Evolutionary conservation across 306 rosid species (phyloP).

Genomic region (Neltuma alba): DNA sequence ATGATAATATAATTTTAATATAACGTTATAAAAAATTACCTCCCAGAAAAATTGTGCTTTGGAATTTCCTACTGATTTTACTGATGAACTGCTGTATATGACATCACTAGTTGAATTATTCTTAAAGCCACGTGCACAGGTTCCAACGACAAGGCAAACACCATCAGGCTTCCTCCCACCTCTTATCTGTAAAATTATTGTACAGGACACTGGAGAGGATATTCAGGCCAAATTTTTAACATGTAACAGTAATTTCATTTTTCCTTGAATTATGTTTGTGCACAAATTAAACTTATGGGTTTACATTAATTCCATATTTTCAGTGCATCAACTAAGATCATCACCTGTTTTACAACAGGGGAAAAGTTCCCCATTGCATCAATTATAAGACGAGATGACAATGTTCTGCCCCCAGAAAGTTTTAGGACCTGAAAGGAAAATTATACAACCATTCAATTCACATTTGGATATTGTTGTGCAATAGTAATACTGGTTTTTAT

Average conservation of each 20-base stretch:
- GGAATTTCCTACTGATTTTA: slow-evolving; percentile 71
- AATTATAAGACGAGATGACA: slow-evolving; percentile 76
- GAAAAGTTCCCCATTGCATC: slow-evolving; percentile 99
- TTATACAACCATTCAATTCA: neutral
- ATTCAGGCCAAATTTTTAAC: slow-evolving; percentile 16
- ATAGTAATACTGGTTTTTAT: too few species aligned
- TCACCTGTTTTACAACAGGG: slow-evolving; percentile 89
- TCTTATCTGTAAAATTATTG: slow-evolving; percentile 69
- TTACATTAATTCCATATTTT: neutral
- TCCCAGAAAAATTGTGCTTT: slow-evolving; percentile 94
- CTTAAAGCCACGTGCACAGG: slow-evolving; percentile 86
- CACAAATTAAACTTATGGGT: neutral
- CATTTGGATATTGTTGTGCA: neutral
- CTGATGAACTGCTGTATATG: slow-evolving; percentile 77
- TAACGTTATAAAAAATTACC: slow-evolving; percentile 49
- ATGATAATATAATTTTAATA: neutral
- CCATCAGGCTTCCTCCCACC: slow-evolving; percentile 90
- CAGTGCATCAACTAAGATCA: neutral
- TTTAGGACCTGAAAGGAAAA: slow-evolving; percentile 57
- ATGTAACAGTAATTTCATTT: neutral
- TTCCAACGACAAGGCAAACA: slow-evolving; percentile 90
- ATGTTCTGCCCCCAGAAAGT: slow-evolving; percentile 63
- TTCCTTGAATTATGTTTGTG: slow-evolving; percentile 4
- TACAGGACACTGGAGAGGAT: slow-evolving; percentile 35
- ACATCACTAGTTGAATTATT: slow-evolving; percentile 74